Base-by-base conservation (phyloP, 257 asterid genomes). In the Przewalskia tangutica region DNA sequence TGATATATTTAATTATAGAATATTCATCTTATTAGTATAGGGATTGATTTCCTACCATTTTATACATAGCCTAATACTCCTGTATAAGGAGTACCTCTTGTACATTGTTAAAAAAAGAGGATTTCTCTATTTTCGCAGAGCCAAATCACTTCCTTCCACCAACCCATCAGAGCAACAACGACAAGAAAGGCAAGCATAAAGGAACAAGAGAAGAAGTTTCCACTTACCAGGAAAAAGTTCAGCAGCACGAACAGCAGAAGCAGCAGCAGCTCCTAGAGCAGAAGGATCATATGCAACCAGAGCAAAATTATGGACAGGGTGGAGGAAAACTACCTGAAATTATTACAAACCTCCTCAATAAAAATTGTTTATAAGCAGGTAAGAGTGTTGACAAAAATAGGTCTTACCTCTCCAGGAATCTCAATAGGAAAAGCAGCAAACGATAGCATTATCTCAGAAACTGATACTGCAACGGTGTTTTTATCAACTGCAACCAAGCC, bases 371-470 rank as follows among this genome's bases (percentile, higher is more conserved):
- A 48, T 66, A 42, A 44, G 34, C 64, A 63, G 17, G 55, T 63
- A 62, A 44, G 1, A 82, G 78, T 50, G 79, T 51, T 63, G 82
- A 81, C 70, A 34, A 83, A 83, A 83, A 59, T n/a, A 14, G 68
- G 81, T 54, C 84, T 70, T 89, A 95, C 99, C 98, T 96, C 98
- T 82, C 98, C 99, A 42, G 97, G 94, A 84, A 96, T 96, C 90
- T 96, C 99, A 85, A 96, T 93, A 53, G 99, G 99, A 87, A 93
- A 96, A 78, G 98, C 99, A 85, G 99, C 99, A 81, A 96, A 96
- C 60, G 98, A 96, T 81, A 96, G 91, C 99, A 96, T 94, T 84
- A 96, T 92, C 84, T 96, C 99, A 81, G 99, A 96, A 70, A 91
- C 97, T 6, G 99, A 87, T 51, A 96, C 96, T 62, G 98, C 98